phyloP scores from a whole-genome alignment of 768 basidiomycete species.

The Boletus reticuloceps region DNA sequence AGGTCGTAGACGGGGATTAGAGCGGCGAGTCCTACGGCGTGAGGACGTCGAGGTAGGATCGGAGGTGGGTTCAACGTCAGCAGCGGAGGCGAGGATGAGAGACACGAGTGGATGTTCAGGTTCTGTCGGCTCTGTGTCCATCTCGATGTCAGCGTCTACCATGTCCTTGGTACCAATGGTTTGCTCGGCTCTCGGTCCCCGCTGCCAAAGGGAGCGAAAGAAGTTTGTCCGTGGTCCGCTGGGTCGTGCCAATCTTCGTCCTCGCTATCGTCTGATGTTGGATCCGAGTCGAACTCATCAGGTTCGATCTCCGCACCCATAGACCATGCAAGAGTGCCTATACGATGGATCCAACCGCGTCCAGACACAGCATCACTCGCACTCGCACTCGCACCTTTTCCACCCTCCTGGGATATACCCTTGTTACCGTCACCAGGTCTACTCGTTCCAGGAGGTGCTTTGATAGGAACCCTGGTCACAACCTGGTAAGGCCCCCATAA shows the following conservation, averaged over 20 bases:
- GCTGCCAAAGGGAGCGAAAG: not conserved
- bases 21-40: slow-evolving; percentile 18
- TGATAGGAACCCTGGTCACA: slow-evolving; percentile 12
- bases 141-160: not conserved
- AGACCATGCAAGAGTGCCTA: slow-evolving; percentile 19
- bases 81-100: not conserved
- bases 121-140: slow-evolving; percentile 9
- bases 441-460: not conserved
- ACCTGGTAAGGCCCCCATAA: slow-evolving; percentile 28
- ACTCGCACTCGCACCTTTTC: not conserved
- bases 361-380: not conserved
- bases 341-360: not conserved
- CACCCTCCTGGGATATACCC: not conserved
- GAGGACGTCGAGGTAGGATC: slow-evolving; percentile 1
- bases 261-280: slow-evolving; percentile 12
- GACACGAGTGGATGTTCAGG: slow-evolving; percentile 13
- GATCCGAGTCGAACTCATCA: slow-evolving; percentile 2
- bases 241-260: slow-evolving; percentile 25
- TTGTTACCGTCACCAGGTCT: not conserved
- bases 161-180: not conserved
- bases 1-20: slow-evolving; percentile 12
- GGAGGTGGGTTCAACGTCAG: not conserved
- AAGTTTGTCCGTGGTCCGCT: not conserved
- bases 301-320: slow-evolving; percentile 14
- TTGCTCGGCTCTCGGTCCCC: not conserved